Base-by-base conservation (phyloP, 176 grass and related monocot genomes). In the Oryza meridionalis region DNA sequence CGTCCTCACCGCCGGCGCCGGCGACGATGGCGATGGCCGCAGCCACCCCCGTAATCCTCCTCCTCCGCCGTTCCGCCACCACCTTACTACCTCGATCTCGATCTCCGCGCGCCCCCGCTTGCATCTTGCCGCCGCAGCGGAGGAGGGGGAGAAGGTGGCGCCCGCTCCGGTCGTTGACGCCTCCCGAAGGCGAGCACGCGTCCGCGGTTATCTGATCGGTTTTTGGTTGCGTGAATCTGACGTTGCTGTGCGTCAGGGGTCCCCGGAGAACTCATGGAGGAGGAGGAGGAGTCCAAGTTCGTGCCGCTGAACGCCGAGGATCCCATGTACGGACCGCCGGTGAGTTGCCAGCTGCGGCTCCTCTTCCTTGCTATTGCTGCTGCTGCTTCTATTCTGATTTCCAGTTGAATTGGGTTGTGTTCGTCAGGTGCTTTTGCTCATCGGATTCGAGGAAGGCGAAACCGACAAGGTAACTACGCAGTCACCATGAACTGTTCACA, bases 261-360 rank as follows among this genome's bases (percentile, higher is more conserved):
- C 44, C 91, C 96, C 6, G 59, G 64, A 24, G 91, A 98, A 74
- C 77, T 93, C 43, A 78, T 83, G 74, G 93, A 91, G 69, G 96
- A 91, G 69, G 96, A 91, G 69, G 96, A 98, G 79, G 96, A 88
- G 66, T 90, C 96, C 85, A 95, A 94, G 69, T 98, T 98, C 68
- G 91, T 95, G 69, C 91, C 93, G 43, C 70, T 98, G 76, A 92
- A 92, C 81, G 80, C 65, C 76, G 96, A 98, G 2, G 96, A 98
- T 68, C 87, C 93, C 61, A 88, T 88, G 81, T 98, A 93, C 87
- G 91, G 93, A 47, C 93, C 93, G 2, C 91, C 93, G 78, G 96
- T 98, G 90, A 92, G 96, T 86, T 53, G 7, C 53, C 16, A 2
- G 22, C 65, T 40, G 55, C 55, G 44, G 8, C 51, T 44, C 24